Conservation (phyloP, 2,329 filamentous ascomycete species). For the Alternaria tenuissima region DNA sequence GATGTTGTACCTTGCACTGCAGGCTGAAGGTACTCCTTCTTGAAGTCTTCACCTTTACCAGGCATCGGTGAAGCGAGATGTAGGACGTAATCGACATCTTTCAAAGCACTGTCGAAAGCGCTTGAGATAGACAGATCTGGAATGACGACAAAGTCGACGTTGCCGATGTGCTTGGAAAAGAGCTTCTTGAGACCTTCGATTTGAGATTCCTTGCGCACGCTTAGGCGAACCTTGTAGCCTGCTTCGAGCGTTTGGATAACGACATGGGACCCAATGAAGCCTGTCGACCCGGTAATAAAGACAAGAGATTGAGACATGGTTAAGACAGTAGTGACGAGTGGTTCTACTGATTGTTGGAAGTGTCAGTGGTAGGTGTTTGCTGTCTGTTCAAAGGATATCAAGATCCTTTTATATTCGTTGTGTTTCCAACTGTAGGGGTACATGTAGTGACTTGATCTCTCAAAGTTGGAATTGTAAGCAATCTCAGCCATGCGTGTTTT, state of each 20-base stretch:
- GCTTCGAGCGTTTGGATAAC: slow-evolving; percentile 29
- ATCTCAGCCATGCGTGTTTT: background rate
- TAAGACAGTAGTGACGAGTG: background rate
- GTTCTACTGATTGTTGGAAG: background rate
- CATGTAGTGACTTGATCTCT: background rate
- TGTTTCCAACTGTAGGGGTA: background rate
- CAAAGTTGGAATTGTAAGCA: background rate
- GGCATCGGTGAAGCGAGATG: slow-evolving; percentile 44
- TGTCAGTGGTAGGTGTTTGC: too few species aligned
- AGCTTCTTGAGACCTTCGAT: slow-evolving; percentile 13
- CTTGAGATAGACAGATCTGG: slow-evolving; percentile 21
- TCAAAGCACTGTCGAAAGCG: slow-evolving; percentile 24
- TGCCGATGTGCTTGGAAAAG: slow-evolving; percentile 16
- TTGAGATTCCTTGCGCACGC: slow-evolving; percentile 29
- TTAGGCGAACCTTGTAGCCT: slow-evolving; percentile 40
- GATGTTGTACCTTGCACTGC: slow-evolving; percentile 35
- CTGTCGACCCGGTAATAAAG: slow-evolving; percentile 41
- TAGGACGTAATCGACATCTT: slow-evolving; percentile 36
- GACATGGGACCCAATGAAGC: slow-evolving; percentile 38
- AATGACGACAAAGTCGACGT: slow-evolving; percentile 24
- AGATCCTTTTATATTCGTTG: background rate
- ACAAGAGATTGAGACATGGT: slow-evolving; percentile 27
- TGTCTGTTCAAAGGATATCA: too few species aligned
- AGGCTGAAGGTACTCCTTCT: slow-evolving; percentile 33
- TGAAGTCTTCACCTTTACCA: slow-evolving; percentile 22